Conservation (phyloP, 2,329 filamentous ascomycete genomes). For the Pseudocercospora macadamiae region DNA sequence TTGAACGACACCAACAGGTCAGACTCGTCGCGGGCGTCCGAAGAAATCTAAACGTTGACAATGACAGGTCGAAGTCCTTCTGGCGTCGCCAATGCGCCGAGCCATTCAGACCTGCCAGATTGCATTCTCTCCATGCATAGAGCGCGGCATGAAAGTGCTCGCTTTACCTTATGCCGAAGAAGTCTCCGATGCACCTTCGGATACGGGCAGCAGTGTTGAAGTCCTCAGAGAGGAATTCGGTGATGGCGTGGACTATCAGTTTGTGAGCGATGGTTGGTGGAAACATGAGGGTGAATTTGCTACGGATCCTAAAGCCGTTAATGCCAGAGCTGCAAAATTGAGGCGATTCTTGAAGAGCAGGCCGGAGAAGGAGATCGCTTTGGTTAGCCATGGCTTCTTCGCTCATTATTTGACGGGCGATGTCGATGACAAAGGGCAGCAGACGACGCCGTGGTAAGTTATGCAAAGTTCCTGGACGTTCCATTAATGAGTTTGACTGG, state of each 20-base stretch:
- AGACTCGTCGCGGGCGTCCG: not conserved
- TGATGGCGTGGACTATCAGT: slow-evolving; percentile 30
- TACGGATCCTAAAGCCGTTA: slow-evolving; percentile 28
- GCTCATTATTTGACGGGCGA: slow-evolving; percentile 35
- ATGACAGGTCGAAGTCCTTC: slow-evolving; percentile 33
- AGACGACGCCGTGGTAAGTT: slow-evolving; percentile 36
- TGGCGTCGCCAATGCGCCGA: slow-evolving; percentile 35
- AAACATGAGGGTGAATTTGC: slow-evolving; percentile 34
- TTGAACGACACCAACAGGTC: slow-evolving; percentile 32
- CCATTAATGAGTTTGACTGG: not conserved
- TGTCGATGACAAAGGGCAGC: slow-evolving; percentile 34
- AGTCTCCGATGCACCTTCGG: slow-evolving; percentile 30
- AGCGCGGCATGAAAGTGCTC: slow-evolving; percentile 31
- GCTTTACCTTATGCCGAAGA: slow-evolving; percentile 36
- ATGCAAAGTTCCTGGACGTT: too few relatives aligned
- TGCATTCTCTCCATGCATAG: slow-evolving; percentile 30
- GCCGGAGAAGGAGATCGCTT: slow-evolving; percentile 34
- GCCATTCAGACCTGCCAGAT: slow-evolving; percentile 34
- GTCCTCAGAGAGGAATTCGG: slow-evolving; percentile 28
- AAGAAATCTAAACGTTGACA: not conserved
- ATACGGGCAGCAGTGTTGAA: slow-evolving; percentile 30
- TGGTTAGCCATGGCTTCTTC: slow-evolving; percentile 38
- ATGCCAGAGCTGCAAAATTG: slow-evolving; percentile 31
- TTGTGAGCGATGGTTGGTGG: slow-evolving; percentile 33
- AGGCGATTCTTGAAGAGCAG: slow-evolving; percentile 30